Base-by-base conservation (phyloP, 441 rosid genomes). In the Arabidopsis hybrid region DNA sequence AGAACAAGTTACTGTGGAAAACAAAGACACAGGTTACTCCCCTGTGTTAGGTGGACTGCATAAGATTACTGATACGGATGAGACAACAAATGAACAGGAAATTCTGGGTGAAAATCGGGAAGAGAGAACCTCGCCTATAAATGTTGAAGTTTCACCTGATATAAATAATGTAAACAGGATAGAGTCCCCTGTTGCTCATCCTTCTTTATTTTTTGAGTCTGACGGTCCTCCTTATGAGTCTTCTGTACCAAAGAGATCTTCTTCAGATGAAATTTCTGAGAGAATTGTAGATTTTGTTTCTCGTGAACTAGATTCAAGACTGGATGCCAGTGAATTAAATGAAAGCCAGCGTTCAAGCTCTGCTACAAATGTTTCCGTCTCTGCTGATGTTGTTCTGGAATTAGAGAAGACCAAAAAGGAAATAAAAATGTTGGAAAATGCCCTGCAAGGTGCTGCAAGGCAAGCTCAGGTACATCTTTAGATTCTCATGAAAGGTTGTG, bases 361-460 rank as follows among this genome's bases (percentile, higher is more conserved):
- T 43, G 90, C 71, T 58, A 74, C 85, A 70, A 81, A 77, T 71
- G 74, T 74, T 56, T 75, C 89, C 16, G 83, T 79, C 76, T 66
- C 89, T 53, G 56, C 67, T 47, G 87, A 81, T 76, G 77, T 85
- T 52, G 42, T 67, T 60, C 77, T 74, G 65, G 97, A 96, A 82
- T 69, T 96, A 72, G 96, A 85, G 84, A 93, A 83, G 80, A 74
- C 90, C 69, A 96, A 85, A 83, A 84, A 65, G 81, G 98, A 96
- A 82, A 86, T 91, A 89, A 87, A 91, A 81, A 89, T 91, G 96
- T 88, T 96, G 88, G 99, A 96, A 85, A 80, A 87, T 57, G 99
- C 99, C 50, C 78, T 96, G 81, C 97, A 87, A 79, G 97, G 98
- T 83, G 99, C 99, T 85, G 98, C 98, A 69, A 93, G 97, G 85